Base-by-base conservation (phyloP, 116 monocot species). In the Posidonia oceanica region DNA sequence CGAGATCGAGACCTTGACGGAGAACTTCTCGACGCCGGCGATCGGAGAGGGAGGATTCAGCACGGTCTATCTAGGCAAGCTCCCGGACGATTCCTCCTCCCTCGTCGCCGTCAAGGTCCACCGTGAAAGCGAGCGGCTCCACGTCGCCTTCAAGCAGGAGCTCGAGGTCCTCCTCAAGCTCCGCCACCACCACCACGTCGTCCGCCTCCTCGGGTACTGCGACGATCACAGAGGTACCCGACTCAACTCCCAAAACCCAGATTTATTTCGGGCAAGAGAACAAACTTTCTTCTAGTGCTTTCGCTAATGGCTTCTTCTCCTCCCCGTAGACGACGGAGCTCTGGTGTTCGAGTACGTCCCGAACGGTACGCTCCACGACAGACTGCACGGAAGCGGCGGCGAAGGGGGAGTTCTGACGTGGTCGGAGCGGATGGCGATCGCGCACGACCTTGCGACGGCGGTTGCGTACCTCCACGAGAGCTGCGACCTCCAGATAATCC, bases 21-120 rank as follows among this genome's bases (percentile, higher is more conserved):
- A 52, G 8, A 36, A 59, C 14, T 88, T 95, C 74, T 51, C 79
- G 37, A 75, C 87, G 16, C 61, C 82, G 3, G 81, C 76, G 62
- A 80, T 88, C 48, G 90, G 87, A 1, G 78, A 82, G 40, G 94
- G 94, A 36, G 94, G 94, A 0, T 94, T 75, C 82, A 87, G 90
- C 78, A 84, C 83, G 7, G 90, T 94, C 2, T 90, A 84, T 66
- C 74, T 82, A 20, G 85, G 85, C 18, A 38, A 69, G 18, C 38
- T 85, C 48, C 36, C 68, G 23, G 42, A 52, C 63, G 54, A 39
- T 42, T 66, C 66, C 15, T 40, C 66, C n/a, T 5, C 42, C 20
- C 36, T 71, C 55, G 85, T 73, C 29, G 90, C 87, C 57, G 77
- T 87, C 44, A 86, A 87, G 65, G 74, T 85, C 44, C 83, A 80